A percentile compares a stretch with the other conserved stretches of the same genome.
These are phyloP conservation scores for Omphalea diandra DNA, from an alignment of 441 rosid species.

Conservation along the genomic window DNA sequence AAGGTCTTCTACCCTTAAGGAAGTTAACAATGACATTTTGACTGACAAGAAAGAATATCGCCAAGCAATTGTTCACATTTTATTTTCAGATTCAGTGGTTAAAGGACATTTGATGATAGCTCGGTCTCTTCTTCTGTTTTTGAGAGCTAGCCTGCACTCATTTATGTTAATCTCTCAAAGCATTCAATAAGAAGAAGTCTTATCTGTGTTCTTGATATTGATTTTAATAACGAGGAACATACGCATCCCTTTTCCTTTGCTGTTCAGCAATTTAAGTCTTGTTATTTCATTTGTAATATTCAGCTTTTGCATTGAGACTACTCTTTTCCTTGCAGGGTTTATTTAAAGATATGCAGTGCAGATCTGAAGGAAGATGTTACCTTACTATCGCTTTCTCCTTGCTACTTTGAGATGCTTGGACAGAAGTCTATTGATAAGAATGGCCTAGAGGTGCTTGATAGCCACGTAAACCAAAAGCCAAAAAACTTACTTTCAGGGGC, in stretches of 20 bases:
- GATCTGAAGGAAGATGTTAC: conserved; percentile 50
- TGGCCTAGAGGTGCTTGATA: conserved; percentile 43
- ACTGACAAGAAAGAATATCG: conserved; percentile 49
- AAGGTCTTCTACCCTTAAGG: conserved; percentile 48
- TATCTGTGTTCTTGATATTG: conserved; percentile 10
- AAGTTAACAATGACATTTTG: conserved; percentile 38
- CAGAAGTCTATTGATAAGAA: conserved; percentile 45
- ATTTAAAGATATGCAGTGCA: conserved; percentile 46
- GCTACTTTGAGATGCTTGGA: conserved; percentile 58
- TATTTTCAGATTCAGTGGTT: conserved; percentile 71
- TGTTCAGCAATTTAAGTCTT: not conserved
- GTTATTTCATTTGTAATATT: not conserved
- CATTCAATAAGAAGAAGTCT: not conserved
- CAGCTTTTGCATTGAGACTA: conserved; percentile 28
- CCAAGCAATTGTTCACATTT: conserved; percentile 63
- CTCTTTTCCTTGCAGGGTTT: conserved; percentile 69
- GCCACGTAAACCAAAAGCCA: conserved; percentile 34
- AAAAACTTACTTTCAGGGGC: conserved; percentile 35
- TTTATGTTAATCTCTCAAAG: conserved; percentile 54
- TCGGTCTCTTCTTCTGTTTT: conserved; percentile 64
- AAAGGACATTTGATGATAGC: conserved; percentile 86
- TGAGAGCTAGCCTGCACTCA: conserved; percentile 78
- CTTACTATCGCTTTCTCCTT: conserved; percentile 67
- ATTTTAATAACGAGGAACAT: not conserved
- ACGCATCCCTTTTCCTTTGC: not conserved